Evolutionary conservation across 345 rosid species (phyloP).

Genomic region (Ailanthus altissimus): DNA sequence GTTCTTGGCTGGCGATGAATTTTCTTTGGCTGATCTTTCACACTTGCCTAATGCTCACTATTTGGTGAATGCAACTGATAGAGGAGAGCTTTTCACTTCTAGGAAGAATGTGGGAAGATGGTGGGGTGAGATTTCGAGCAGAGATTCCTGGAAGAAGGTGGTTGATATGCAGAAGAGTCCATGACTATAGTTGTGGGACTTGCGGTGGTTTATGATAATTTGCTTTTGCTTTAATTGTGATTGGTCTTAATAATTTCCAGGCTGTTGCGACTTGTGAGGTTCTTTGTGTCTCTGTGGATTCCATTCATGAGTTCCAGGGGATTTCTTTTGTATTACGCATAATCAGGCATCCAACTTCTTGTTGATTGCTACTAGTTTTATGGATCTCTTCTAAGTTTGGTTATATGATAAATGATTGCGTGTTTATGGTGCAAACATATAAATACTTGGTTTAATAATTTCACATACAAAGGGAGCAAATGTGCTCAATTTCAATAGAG

Average conservation of each 20-base stretch:
- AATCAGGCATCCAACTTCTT: background rate
- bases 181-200: background rate
- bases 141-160: constrained; percentile 76
- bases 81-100: constrained; percentile 44
- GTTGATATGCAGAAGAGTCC: constrained; percentile 47
- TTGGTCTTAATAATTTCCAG: too few relatives aligned
- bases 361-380: too few relatives aligned
- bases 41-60: constrained; percentile 61
- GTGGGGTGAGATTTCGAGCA: constrained; percentile 68
- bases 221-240: background rate
- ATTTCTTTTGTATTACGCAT: background rate
- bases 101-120: constrained; percentile 66
- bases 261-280: too few relatives aligned
- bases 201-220: background rate
- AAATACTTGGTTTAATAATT: background rate
- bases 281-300: background rate
- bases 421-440: background rate
- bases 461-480: background rate
- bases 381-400: background rate
- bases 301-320: background rate
- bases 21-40: constrained; percentile 70
- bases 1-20: constrained; percentile 69
- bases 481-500: background rate
- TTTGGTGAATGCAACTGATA: constrained; percentile 41
- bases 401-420: background rate